Base-by-base conservation (phyloP, 257 asterid species). In the Haberlea rhodopensis region DNA sequence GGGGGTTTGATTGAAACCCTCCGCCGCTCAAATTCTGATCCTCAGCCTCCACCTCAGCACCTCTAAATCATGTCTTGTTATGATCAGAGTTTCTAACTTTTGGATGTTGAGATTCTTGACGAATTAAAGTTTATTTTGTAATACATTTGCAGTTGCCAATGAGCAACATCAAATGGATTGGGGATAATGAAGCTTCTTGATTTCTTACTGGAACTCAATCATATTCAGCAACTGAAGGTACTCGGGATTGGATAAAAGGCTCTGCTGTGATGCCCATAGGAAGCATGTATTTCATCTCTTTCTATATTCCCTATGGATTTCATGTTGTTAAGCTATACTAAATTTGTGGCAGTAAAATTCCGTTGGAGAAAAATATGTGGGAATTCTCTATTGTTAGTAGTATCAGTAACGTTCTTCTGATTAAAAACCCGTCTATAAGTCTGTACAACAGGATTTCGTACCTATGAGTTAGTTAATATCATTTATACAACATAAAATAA, bases 1-100 rank as follows among this genome's bases (percentile, higher is more conserved):
- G 77, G 75, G 29, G 88, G 80, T 48, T 77, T 88, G 75, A 85
- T 90, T 25, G 90, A 87, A 61, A 68, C 54, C 79, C 96, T 90
- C 53, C 88, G 95, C 65, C 78, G 78, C 23, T 16, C 82, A 62
- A 77, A 76, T 70, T 63, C 91, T 5, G 76, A 60, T 45, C 56
- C 86, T 32, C 78, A 73, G 13, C 64, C 74, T 37, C 80, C 27
- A 31, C 82, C 32, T 28, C 71, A 53, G 66, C 66, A 31, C 78
- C n/a, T n/a, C n/a, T n/a, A n/a, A n/a, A n/a, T n/a, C n/a, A n/a
- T n/a, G n/a, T n/a, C n/a, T n/a, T n/a, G n/a, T n/a, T n/a, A n/a
- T n/a, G n/a, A 62, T 37, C 20, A 18, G 21, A 24, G 32, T 2
- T 43, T 22, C 7, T 27, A 37, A 21, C 5, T 28, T 43, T 53